Evolutionary conservation across 2,329 filamentous ascomycete genomes (phyloP).

Genomic region (Teratosphaeria viscida): DNA sequence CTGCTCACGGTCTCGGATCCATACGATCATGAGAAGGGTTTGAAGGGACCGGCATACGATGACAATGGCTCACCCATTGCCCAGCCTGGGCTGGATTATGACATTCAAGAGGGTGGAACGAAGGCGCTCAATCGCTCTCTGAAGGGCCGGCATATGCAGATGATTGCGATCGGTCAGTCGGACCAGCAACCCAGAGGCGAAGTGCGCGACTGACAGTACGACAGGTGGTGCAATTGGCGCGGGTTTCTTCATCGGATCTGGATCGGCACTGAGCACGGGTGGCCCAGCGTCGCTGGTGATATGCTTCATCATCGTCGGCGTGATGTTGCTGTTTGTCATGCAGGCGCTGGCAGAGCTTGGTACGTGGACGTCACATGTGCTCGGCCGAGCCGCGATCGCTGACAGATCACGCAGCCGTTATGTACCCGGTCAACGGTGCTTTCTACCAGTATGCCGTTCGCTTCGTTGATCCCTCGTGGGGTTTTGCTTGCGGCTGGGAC

Average conservation of each 20-base stretch:
- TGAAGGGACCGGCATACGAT: not conserved
- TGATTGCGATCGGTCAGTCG: constrained; percentile 78
- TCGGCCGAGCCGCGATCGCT: constrained; percentile 39
- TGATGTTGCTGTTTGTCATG: constrained; percentile 24
- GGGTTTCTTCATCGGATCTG: constrained; percentile 27
- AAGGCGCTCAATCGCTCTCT: not conserved
- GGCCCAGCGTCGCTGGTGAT: constrained; percentile 25
- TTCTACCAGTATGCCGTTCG: constrained; percentile 21
- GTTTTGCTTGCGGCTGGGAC: constrained; percentile 28
- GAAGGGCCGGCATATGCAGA: constrained; percentile 75
- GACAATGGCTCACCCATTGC: not conserved
- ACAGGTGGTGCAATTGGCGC: constrained; percentile 31
- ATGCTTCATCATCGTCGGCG: constrained; percentile 26
- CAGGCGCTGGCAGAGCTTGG: constrained; percentile 27
- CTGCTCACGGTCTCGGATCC: not conserved
- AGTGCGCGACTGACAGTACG: not conserved
- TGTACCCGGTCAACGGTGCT: constrained; percentile 26
- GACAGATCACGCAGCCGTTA: constrained; percentile 8
- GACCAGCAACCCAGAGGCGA: not conserved
- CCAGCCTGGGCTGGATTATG: not conserved
- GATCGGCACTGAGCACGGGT: constrained; percentile 21
- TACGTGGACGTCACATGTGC: constrained; percentile 39
- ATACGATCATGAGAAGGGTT: not conserved
- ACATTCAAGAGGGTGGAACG: not conserved
- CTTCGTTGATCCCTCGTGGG: constrained; percentile 27